These are phyloP conservation scores for Ophiocordyceps camponoti-floridani DNA, from an alignment of 2,329 filamentous ascomycete species.

Conservation along the genomic window DNA sequence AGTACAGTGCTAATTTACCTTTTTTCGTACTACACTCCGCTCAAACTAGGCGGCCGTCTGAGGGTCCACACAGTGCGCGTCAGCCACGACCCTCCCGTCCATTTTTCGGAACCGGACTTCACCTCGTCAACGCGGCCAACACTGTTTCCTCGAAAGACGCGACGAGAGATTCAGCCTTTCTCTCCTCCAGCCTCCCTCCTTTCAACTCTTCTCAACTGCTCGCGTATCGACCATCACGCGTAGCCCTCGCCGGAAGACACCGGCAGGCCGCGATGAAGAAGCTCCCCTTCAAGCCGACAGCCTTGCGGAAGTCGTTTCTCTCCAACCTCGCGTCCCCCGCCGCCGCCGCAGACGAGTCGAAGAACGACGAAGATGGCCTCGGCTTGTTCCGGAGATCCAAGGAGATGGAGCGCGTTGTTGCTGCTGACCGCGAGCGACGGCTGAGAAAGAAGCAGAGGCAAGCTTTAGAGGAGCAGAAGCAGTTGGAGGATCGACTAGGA, in stretches of 20 bases:
- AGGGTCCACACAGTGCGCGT: too few relatives aligned
- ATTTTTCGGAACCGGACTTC: too few relatives aligned
- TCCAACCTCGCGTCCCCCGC: slow-evolving; percentile 11
- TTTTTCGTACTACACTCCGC: too few relatives aligned
- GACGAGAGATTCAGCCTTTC: not conserved
- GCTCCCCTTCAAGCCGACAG: slow-evolving; percentile 32
- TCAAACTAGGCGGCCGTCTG: too few relatives aligned
- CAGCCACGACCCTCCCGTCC: too few relatives aligned
- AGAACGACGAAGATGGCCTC: slow-evolving; percentile 13
- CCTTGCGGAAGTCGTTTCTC: slow-evolving; percentile 15
- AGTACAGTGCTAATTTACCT: too few relatives aligned
- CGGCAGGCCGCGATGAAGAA: too few relatives aligned
- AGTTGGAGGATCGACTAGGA: slow-evolving; percentile 1
- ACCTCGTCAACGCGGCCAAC: not conserved
- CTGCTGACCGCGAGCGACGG: slow-evolving; percentile 20
- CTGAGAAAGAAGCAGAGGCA: slow-evolving; percentile 9
- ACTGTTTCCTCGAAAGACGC: not conserved
- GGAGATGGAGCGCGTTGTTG: slow-evolving; percentile 26
- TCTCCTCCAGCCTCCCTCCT: not conserved
- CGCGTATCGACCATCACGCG: too few relatives aligned
- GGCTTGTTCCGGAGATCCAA: slow-evolving; percentile 31
- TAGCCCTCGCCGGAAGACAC: too few relatives aligned
- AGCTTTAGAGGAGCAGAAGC: slow-evolving; percentile 3
- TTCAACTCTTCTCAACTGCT: too few relatives aligned
- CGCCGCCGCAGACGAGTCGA: slow-evolving; percentile 2